A percentile compares a stretch with the other conserved stretches of the same genome.
phyloP scores from a whole-genome alignment of 2,329 filamentous ascomycete genomes.

The Grosmannia clavigera region DNA sequence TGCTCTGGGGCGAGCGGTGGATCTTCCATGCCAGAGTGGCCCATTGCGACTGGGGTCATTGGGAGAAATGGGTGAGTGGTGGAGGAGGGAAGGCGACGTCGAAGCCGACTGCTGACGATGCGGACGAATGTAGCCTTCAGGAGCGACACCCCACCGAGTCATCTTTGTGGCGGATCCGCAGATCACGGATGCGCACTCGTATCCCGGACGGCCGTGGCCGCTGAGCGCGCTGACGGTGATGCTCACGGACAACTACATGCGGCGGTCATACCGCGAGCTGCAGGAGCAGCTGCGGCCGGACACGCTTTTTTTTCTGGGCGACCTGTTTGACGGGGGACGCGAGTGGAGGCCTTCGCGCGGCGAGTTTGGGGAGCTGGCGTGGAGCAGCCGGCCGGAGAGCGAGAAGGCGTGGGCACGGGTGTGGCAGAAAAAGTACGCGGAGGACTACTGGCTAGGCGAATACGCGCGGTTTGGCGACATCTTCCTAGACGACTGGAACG shows the following conservation, averaged over 20 bases:
- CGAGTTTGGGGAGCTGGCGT: conserved; percentile 45
- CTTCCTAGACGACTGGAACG: conserved; percentile 61
- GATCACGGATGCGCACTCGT: conserved; percentile 88
- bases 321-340: conserved; percentile 88
- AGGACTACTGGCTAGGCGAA: conserved; percentile 76
- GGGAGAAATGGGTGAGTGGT: conserved; percentile 77
- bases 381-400: conserved; percentile 38
- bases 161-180: conserved; percentile 83
- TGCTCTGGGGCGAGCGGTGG: conserved; percentile 79
- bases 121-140: conserved; percentile 47
- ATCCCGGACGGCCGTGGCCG: conserved; percentile 62
- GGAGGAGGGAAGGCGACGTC: neutral
- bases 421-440: conserved; percentile 64
- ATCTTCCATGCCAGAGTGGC: conserved; percentile 60
- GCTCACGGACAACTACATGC: conserved; percentile 82
- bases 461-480: conserved; percentile 78
- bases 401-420: conserved; percentile 46
- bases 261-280: conserved; percentile 66
- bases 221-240: conserved; percentile 39
- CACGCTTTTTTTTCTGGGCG: conserved; percentile 80
- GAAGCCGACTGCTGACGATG: neutral
- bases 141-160: conserved; percentile 70
- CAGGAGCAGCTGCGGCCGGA: conserved; percentile 70
- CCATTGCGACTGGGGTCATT: conserved; percentile 68
- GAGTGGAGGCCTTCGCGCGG: conserved; percentile 74